Evolutionary conservation across 768 basidiomycete genomes (phyloP).

Genomic region (Lentinus brumalis): DNA sequence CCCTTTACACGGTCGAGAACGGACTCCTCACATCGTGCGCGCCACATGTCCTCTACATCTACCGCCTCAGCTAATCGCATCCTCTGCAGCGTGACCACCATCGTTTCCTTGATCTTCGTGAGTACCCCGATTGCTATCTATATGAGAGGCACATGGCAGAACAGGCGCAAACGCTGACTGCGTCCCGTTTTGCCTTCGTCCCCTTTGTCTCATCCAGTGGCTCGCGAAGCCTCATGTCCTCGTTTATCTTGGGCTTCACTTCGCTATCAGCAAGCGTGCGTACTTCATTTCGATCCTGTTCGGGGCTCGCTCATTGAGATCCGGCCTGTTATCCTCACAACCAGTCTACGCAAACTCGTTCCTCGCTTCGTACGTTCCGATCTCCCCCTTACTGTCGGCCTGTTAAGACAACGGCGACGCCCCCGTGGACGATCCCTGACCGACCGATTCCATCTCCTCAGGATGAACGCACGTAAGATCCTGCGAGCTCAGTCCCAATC

Average conservation of each 20-base stretch:
- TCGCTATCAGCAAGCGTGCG: slow-evolving; percentile 32
- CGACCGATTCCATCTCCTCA: slow-evolving; percentile 1
- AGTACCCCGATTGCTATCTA: slow-evolving; percentile 13
- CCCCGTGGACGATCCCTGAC: background rate
- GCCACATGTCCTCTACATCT: slow-evolving; percentile 1
- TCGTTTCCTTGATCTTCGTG: slow-evolving; percentile 29
- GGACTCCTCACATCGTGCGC: slow-evolving; percentile 30
- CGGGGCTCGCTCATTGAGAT: slow-evolving; percentile 12
- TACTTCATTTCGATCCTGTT: slow-evolving; percentile 8
- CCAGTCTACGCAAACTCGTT: slow-evolving; percentile 33
- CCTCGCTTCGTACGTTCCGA: slow-evolving; percentile 28
- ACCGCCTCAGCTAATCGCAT: slow-evolving; percentile 1
- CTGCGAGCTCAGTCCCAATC: slow-evolving; percentile 17
- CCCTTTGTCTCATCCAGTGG: slow-evolving; percentile 22
- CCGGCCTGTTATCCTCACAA: slow-evolving; percentile 1
- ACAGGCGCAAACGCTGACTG: background rate
- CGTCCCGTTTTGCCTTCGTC: background rate
- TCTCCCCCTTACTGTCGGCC: background rate
- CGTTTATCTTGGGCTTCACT: slow-evolving; percentile 32
- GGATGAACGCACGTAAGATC: slow-evolving; percentile 28
- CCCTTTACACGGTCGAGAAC: slow-evolving; percentile 31
- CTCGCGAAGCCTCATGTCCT: slow-evolving; percentile 29
- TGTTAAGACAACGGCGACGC: background rate
- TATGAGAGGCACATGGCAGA: slow-evolving; percentile 6
- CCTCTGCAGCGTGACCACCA: slow-evolving; percentile 20